phyloP scores from a whole-genome alignment of 257 asterid genomes.

The Scutellaria galericulata region DNA sequence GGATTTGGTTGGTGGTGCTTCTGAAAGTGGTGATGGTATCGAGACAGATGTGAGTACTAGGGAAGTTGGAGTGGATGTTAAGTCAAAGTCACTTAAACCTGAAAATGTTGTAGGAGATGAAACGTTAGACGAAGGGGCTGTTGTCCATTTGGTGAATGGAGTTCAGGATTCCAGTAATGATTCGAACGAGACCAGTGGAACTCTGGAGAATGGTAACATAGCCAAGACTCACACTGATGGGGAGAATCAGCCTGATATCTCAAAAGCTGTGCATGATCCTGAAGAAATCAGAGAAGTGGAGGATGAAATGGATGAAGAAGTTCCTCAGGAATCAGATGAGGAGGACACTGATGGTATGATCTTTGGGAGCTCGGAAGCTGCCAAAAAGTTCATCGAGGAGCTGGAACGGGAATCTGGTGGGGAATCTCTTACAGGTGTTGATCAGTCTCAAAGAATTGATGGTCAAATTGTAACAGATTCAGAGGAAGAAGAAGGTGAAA shows the following conservation, averaged over 20 bases:
- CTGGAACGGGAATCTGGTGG: conserved; percentile 75
- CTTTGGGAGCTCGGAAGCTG: conserved; percentile 89
- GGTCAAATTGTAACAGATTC: conserved; percentile 96
- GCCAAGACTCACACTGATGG: conserved; percentile 29
- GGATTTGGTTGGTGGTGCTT: conserved; percentile 36
- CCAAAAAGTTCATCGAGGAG: conserved; percentile 83
- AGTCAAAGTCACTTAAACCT: conserved; percentile 35
- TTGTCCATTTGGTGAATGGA: conserved; percentile 40
- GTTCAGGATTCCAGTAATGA: conserved; percentile 14
- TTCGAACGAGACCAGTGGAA: conserved; percentile 24
- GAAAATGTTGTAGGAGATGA: conserved; percentile 42
- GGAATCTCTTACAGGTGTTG: conserved; percentile 53
- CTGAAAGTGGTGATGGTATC: conserved; percentile 37
- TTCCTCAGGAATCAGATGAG: conserved; percentile 62
- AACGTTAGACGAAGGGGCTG: conserved; percentile 35
- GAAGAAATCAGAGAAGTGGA: conserved; percentile 50
- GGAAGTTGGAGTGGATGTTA: conserved; percentile 37
- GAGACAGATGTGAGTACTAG: conserved; percentile 30
- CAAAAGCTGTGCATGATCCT: conserved; percentile 24
- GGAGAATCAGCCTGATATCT: conserved; percentile 24
- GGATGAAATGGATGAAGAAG: conserved; percentile 53
- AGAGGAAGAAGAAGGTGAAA: conserved; percentile 86
- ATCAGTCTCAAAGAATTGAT: conserved; percentile 62
- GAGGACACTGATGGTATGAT: conserved; percentile 77
- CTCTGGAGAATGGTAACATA: conserved; percentile 43